A percentile compares a stretch with the other conserved stretches of the same genome.
phyloP scores from a whole-genome alignment of 208 protist genomes.

The Balamuthia mandrillaris region DNA sequence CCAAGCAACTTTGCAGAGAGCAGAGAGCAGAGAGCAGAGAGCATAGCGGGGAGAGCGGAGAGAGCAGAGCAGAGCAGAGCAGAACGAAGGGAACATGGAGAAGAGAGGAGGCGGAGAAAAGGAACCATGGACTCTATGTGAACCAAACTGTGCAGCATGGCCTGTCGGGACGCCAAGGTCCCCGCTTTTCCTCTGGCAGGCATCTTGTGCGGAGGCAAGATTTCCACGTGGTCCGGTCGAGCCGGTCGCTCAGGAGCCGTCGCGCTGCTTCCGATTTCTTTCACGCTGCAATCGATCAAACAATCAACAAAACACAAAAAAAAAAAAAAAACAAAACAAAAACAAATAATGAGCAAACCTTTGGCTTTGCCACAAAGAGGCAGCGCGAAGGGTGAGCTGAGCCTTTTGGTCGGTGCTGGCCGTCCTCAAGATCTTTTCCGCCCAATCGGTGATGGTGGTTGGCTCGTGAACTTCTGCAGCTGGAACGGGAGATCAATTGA shows the following conservation, averaged over 20 bases:
- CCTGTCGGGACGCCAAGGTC: background rate
- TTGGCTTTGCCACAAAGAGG: background rate
- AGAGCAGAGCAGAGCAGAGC: no score
- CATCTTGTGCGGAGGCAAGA: background rate
- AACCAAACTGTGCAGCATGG: background rate
- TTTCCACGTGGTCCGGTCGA: background rate
- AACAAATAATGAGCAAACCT: background rate
- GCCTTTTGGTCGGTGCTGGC: conserved; percentile 9
- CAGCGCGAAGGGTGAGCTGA: background rate
- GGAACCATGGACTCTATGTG: conserved; percentile 33
- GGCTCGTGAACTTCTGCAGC: no score
- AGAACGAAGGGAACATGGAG: background rate
- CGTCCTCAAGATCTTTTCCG: background rate
- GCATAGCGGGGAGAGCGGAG: no score
- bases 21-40: no score
- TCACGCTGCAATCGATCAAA: background rate
- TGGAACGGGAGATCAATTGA: no score
- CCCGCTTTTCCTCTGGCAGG: conserved; percentile 18
- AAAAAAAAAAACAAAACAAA: background rate
- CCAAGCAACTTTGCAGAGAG: no score
- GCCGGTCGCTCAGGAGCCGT: background rate
- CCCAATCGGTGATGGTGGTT: conserved; percentile 1
- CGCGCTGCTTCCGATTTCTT: background rate
- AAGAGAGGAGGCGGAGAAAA: background rate
- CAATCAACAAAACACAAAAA: background rate